Base-by-base conservation (phyloP, 345 rosid species). In the Moringa oleifera region DNA sequence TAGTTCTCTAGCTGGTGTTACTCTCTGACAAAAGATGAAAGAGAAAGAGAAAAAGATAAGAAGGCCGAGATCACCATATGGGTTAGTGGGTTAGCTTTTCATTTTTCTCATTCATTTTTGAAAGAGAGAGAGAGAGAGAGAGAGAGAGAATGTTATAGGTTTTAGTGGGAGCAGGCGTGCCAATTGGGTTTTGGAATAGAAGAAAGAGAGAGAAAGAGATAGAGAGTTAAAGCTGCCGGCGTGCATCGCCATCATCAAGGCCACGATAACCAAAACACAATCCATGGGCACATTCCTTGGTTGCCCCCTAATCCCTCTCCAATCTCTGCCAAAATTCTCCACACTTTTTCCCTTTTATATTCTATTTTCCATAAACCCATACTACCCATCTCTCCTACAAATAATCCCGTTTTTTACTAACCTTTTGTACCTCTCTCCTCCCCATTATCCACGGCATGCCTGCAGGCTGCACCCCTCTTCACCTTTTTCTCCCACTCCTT, bases 191-290 rank as follows among this genome's bases (percentile, higher is more conserved):
- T 63, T n/a, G 57, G 5, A 33, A 33, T 33, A 33, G 25, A 22
- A 23, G 58, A 55, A 62, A 65, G 54, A 70, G 71, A 65, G 64
- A 53, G 61, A 61, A 73, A 57, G 25, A 47, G 23, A 28, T 25
- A 52, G 36, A 63, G 59, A 56, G 66, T 33, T 67, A 89, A 91
- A 87, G 95, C 96, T 89, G 95, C 89, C 89, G 91, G 98, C 96
- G 91, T 92, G 98, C 95, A 77, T 72, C 80, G 77, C 74, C 84
- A 82, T 82, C 84, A 87, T 86, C 83, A 77, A 80, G 79, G 84
- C 80, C 88, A 69, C 72, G 78, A 71, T 62, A 69, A 45, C 58
- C 65, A n/a, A 65, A 66, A 15, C 47, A 54, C 71, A 62, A 51
- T 49, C 62, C 53, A 46, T 57, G 57, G 56, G 58, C 87, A 71